These are phyloP conservation scores for Uronychia binucleata DNA, from an alignment of 73 alveolate species.

Conservation along the genomic window DNA sequence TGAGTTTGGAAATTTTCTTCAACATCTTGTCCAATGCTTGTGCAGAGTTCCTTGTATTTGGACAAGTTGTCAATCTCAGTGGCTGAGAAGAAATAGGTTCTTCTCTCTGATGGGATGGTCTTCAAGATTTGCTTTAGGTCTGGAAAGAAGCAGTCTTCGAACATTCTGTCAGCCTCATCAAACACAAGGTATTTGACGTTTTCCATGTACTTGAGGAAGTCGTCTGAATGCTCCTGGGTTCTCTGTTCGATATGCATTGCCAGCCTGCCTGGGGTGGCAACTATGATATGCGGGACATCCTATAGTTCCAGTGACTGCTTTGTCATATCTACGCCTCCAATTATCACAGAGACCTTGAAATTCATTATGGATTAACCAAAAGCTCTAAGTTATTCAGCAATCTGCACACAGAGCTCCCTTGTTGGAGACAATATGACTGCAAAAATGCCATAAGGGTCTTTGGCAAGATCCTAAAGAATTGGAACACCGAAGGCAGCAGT, in stretches of 20 bases:
- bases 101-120: constrained; percentile 68
- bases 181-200: constrained; percentile 89
- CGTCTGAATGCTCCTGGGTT: constrained; percentile 55
- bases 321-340: constrained; percentile 94
- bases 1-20: constrained; percentile 42
- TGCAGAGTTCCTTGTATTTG: constrained; percentile 38
- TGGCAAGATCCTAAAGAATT: constrained; percentile 79
- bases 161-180: constrained; percentile 97
- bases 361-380: constrained; percentile 81
- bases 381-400: constrained; percentile 84
- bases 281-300: constrained; percentile 90
- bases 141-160: constrained; percentile 81
- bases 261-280: constrained; percentile 97
- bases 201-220: constrained; percentile 58
- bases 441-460: constrained; percentile 95
- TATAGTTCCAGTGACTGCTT: constrained; percentile 79
- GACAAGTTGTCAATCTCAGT: constrained; percentile 75
- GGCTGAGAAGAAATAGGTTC: constrained; percentile 83
- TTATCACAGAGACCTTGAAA: constrained; percentile 77
- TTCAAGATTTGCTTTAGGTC: constrained; percentile 69
- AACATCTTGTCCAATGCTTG: constrained; percentile 62
- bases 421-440: constrained; percentile 93
- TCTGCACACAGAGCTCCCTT: constrained; percentile 93
- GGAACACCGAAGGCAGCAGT: constrained; percentile 98
- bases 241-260: constrained; percentile 29